Evolutionary conservation across 2,329 filamentous ascomycete species (phyloP).

Genomic region (Microdochium bolleyi): DNA sequence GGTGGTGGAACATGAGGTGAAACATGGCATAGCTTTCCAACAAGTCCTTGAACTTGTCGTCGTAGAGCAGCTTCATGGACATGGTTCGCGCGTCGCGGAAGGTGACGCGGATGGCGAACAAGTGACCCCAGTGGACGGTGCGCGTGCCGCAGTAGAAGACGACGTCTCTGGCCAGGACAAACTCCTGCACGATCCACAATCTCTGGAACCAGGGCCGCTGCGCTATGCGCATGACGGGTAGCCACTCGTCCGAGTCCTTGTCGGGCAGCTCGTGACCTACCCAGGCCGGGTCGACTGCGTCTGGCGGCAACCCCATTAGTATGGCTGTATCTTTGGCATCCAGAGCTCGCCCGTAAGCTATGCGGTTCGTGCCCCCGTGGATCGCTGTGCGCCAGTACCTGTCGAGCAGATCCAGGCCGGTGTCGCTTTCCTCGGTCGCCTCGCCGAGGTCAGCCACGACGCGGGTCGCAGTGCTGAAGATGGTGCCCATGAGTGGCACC

Average conservation of each 20-base stretch:
- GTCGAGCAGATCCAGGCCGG: neutral
- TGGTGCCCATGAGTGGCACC: conserved; percentile 4
- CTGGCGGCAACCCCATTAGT: neutral
- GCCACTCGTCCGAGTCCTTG: neutral
- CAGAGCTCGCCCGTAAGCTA: neutral
- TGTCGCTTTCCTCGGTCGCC: neutral
- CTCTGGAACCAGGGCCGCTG: neutral
- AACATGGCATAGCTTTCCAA: neutral
- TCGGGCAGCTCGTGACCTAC: neutral
- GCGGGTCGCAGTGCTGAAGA: conserved; percentile 2
- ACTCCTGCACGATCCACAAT: conserved; percentile 2
- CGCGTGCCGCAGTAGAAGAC: conserved; percentile 1
- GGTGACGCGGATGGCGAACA: neutral
- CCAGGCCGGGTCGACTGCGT: neutral
- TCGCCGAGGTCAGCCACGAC: conserved; percentile 6
- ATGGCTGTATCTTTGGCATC: neutral
- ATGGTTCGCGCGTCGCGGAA: neutral
- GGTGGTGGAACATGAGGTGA: neutral
- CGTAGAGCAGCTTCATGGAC: neutral
- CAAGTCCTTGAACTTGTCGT: neutral
- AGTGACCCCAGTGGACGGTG: neutral
- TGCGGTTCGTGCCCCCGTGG: neutral
- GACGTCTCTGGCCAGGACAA: conserved; percentile 1
- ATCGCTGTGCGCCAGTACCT: neutral
- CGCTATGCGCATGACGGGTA: neutral